phyloP scores from a whole-genome alignment of 169 alveolate genomes.

The Amoebophrya sp. region DNA sequence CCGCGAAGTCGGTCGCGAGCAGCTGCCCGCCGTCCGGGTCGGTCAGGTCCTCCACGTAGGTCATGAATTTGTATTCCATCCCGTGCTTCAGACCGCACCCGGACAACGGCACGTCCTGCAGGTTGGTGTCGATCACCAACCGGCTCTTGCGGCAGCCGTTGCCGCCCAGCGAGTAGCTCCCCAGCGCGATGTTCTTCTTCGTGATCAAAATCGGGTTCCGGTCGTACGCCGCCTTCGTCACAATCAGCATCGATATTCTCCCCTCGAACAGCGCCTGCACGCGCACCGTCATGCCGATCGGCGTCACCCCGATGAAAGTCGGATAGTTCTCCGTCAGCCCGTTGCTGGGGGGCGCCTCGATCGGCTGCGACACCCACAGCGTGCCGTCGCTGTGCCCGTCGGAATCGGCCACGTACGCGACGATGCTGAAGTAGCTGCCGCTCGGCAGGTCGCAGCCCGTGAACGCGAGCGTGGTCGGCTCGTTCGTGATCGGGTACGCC shows the following conservation, averaged over 20 bases:
- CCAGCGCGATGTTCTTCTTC: not conserved
- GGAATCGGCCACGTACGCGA: not conserved
- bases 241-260: not conserved
- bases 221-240: not conserved
- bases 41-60: slow-evolving; percentile 14
- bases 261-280: not conserved
- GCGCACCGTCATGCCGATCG: not conserved
- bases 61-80: not conserved
- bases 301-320: not conserved
- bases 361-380: not conserved
- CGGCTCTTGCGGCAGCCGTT: not conserved
- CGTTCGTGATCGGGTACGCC: not conserved
- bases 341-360: not conserved
- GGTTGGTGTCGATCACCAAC: not conserved
- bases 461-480: not conserved
- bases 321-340: not conserved
- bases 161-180: not conserved
- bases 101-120: not conserved
- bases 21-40: slow-evolving; percentile 6
- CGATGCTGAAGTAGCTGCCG: not conserved
- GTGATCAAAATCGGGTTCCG: not conserved
- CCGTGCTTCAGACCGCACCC: slow-evolving; percentile 11
- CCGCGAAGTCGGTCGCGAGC: not conserved
- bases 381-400: not conserved
- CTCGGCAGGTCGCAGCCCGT: not conserved